Evolutionary conservation across 1,284 basidiomycete species (phyloP), one percentile per base, ranked within the genome.

Genomic region (Ceratobasidium sp.): DNA sequence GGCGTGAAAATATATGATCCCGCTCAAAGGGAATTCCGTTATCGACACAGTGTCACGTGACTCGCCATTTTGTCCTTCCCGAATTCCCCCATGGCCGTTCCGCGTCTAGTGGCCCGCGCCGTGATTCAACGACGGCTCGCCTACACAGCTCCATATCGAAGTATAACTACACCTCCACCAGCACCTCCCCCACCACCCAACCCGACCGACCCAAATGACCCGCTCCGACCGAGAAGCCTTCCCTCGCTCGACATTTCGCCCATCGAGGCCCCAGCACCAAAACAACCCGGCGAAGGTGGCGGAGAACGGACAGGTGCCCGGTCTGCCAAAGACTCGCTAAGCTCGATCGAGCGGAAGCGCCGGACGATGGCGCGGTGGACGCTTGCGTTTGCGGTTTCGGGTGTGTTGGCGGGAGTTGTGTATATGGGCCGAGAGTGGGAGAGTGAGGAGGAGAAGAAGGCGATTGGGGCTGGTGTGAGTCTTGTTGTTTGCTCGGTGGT

Each of bases 301-400:
- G 62, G 50, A 58, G 49, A 67, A 42, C 78, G 84, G 52, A 92
- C 90, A 0, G 89, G 90, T 22, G 91, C 91, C 60, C 82, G 82
- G 75, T 91, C 90, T 1, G 87, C 89, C 1, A 88, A 86, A 73
- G 87, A 87, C 62, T 85, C 86, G 2, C 79, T 90, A 68, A 90
- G 90, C 22, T 87, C 87, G 65, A 88, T 87, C 69, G 93, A 95
- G 77, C 82, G 85, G 72, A 83, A 83, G 74, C 82, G 91, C 70
- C 80, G 83, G 70, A 79, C 82, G 72, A 78, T 88, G 74, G 82
- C 84, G 10, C 81, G 88, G 45, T 74, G 87, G 4, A 78, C 80
- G 6, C 69, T 84, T 22, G 82, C 77, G 7, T 73, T 80, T 15
- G 72, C 82, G n/a, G 79, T 75, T 7, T 38, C 89, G 8, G 89